Base-by-base conservation (phyloP, 805 yeast species). In the Tetrapisispora phaffii region DNA sequence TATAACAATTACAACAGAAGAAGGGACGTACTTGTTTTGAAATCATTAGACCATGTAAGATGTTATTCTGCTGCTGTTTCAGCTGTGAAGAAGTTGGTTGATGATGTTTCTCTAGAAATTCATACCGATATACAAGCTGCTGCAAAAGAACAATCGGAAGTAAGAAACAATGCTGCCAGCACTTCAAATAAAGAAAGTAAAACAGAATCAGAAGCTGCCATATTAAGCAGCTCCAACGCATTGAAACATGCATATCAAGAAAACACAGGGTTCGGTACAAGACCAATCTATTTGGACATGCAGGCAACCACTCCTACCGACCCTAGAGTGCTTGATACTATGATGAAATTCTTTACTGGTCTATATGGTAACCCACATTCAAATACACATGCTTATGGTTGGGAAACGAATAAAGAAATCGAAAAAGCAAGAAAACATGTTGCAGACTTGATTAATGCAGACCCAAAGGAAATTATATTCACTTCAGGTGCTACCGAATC, bases 291-390 rank as follows among this genome's bases (percentile, higher is more conserved):
- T 66, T 69, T 93, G 58, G 99, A 93, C 59, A 89, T 89, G 76
- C 99, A 93, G 69, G 97, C 98, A 26, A 93, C 99, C 0, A 90
- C 99, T 0, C 98, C 97, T 23, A 85, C 93, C 1, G 99, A 93
- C 62, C 98, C 98, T 28, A 74, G 99, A 45, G 99, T 93, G 9
- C 68, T 93, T 54, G 96, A 86, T 61, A 82, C 79, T 54, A 87
- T 86, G 95, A 63, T 86, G 54, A 78, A 76, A 55, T 87, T 82
- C 60, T 84, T 77, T 64, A 90, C 97, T 2, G 97, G 97, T 4
- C 72, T 86, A 46, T 93, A 87, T 62, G 99, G 99, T 50, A 93
- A 93, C 64, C 99, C 99, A 20, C 99, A 93, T 67, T 87, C 96
- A 6, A 80, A 93, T 47, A 93, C 98, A 2, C 99, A 93, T 62